phyloP scores from a whole-genome alignment of 371 early-diverging fungal genomes.

The Mucor saturninus region DNA sequence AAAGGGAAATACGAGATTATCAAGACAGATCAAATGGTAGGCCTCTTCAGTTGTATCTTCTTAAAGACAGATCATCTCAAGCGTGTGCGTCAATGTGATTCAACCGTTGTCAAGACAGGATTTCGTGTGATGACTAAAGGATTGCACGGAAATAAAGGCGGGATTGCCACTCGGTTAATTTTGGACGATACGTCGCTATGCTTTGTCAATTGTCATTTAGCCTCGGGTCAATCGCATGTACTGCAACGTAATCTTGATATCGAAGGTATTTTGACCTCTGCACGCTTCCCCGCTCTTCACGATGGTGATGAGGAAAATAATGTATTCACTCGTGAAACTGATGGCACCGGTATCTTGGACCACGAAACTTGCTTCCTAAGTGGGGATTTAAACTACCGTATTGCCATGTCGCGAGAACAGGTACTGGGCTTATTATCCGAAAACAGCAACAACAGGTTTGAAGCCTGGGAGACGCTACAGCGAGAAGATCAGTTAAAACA shows the following conservation, averaged over 20 bases:
- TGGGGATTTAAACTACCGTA: constrained; percentile 89
- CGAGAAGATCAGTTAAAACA: constrained; percentile 69
- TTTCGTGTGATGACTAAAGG: constrained; percentile 67
- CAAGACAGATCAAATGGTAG: constrained; percentile 77
- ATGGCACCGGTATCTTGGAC: constrained; percentile 73
- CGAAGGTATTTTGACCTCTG: constrained; percentile 62
- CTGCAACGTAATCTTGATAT: constrained; percentile 71
- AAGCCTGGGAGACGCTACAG: constrained; percentile 39
- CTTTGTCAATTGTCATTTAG: constrained; percentile 82
- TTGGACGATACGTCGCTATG: constrained; percentile 76
- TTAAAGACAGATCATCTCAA: constrained; percentile 47
- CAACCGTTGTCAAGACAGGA: constrained; percentile 78
- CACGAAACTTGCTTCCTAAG: constrained; percentile 77
- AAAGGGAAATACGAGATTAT: constrained; percentile 55
- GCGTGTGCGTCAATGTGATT: constrained; percentile 30
- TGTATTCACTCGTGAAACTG: constrained; percentile 59
- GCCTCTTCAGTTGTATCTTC: constrained; percentile 80
- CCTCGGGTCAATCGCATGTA: constrained; percentile 75
- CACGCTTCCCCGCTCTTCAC: constrained; percentile 35
- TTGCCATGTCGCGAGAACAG: constrained; percentile 62
- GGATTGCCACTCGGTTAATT: constrained; percentile 69
- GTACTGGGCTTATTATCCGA: constrained; percentile 54
- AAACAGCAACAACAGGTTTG: constrained; percentile 14
- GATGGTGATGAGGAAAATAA: background rate
- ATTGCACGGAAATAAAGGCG: constrained; percentile 90